A percentile compares a stretch with the other conserved stretches of the same genome.
These are phyloP conservation scores for Zygoascus meyerae DNA, from an alignment of 1,139 yeast species.

Conservation along the genomic window DNA sequence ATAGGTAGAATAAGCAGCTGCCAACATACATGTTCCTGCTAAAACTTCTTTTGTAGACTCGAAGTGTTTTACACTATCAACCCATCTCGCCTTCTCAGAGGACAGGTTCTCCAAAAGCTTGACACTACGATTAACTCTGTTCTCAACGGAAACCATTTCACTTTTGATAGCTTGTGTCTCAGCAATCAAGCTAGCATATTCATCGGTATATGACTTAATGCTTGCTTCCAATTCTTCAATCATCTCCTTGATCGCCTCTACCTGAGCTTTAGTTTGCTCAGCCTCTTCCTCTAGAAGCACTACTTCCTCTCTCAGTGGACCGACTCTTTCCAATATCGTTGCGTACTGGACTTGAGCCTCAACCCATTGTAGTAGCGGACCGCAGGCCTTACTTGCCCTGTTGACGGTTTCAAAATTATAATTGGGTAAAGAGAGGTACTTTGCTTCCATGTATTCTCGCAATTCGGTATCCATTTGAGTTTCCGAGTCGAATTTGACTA, in stretches of 20 bases:
- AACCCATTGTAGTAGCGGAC: conserved; percentile 88
- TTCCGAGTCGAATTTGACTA: conserved; percentile 69
- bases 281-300: conserved; percentile 53
- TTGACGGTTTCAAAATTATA: conserved; percentile 71
- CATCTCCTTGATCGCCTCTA: conserved; percentile 72
- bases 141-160: conserved; percentile 61
- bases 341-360: conserved; percentile 76
- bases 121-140: conserved; percentile 58
- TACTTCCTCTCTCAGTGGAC: conserved; percentile 72
- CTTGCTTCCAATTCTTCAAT: conserved; percentile 64
- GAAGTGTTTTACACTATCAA: conserved; percentile 48
- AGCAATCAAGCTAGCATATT: conserved; percentile 67
- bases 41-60: conserved; percentile 42
- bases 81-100: conserved; percentile 76
- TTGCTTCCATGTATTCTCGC: conserved; percentile 50
- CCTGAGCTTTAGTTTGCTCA: conserved; percentile 53
- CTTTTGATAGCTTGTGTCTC: conserved; percentile 70
- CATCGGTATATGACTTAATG: conserved; percentile 60
- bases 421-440: conserved; percentile 57
- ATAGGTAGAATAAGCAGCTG: conserved; percentile 58
- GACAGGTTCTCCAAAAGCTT: conserved; percentile 58
- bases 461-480: conserved; percentile 50
- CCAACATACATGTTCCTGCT: conserved; percentile 60
- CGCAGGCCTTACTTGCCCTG: conserved; percentile 93
- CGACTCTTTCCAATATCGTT: conserved; percentile 59